These are phyloP conservation scores for Microbotryum saponariae DNA, from an alignment of 1,284 basidiomycete species.

Conservation along the genomic window DNA sequence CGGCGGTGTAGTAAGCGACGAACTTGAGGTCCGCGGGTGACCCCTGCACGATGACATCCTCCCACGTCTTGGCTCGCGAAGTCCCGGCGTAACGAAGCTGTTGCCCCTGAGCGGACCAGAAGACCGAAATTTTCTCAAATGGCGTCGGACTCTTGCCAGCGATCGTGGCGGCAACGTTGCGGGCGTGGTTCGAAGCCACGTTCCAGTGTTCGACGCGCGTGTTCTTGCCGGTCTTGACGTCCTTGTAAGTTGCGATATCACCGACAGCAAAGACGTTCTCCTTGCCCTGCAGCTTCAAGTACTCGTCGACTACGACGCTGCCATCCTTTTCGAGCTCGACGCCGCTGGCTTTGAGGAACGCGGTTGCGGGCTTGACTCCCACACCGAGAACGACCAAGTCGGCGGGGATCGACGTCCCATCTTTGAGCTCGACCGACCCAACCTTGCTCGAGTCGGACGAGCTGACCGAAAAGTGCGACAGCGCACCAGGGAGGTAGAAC, in stretches of 20 bases:
- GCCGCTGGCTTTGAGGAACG: constrained; percentile 64
- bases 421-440: constrained; percentile 61
- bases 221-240: constrained; percentile 45
- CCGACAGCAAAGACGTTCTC: constrained; percentile 74
- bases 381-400: constrained; percentile 83
- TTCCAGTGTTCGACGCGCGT: constrained; percentile 86
- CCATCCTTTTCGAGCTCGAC: constrained; percentile 53
- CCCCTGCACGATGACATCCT: constrained; percentile 70
- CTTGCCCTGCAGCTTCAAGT: constrained; percentile 39
- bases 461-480: constrained; percentile 27
- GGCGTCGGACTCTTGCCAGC: constrained; percentile 50
- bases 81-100: constrained; percentile 72
- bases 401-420: constrained; percentile 57
- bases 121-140: constrained; percentile 73
- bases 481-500: constrained; percentile 39
- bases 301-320: constrained; percentile 64
- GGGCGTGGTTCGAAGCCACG: constrained; percentile 77
- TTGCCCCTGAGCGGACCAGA: constrained; percentile 70
- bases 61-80: constrained; percentile 42
- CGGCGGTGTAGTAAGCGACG: constrained; percentile 75
- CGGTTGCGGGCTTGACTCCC: constrained; percentile 77
- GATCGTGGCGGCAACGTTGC: constrained; percentile 71
- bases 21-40: constrained; percentile 76
- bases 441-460: constrained; percentile 39
- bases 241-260: constrained; percentile 60